phyloP scores from a whole-genome alignment of 176 grass and related monocot species.

The Oryza meridionalis region DNA sequence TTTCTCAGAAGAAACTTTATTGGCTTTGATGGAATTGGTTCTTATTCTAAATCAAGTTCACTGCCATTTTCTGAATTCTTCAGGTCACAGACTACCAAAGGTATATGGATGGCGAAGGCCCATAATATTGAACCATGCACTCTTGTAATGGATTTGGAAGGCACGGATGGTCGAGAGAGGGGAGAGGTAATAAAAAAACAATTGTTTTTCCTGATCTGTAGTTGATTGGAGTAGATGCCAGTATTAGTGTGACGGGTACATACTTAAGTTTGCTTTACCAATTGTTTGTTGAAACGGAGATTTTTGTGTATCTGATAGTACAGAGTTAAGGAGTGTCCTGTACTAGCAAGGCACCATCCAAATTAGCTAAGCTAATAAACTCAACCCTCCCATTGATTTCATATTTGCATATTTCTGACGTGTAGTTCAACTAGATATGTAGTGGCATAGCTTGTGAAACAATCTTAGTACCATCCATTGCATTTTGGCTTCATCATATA shows the following conservation, averaged over 20 bases:
- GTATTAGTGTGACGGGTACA: not conserved
- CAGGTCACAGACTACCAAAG: conserved; percentile 99
- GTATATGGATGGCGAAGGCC: conserved; percentile 85
- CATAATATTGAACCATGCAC: conserved; percentile 88
- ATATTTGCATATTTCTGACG: conserved; percentile 1
- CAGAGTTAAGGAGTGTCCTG: not conserved
- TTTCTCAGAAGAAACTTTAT: conserved; percentile 15
- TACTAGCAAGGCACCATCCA: not conserved
- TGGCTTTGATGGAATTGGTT: not conserved
- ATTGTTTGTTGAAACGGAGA: not conserved
- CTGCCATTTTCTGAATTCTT: conserved; percentile 29
- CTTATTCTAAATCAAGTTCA: conserved; percentile 21
- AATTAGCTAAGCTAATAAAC: conserved; percentile 1
- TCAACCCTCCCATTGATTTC: conserved; percentile 1
- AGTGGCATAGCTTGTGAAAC: conserved; percentile 13
- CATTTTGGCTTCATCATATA: conserved; percentile 13
- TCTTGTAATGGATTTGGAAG: conserved; percentile 98
- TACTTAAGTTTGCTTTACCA: not conserved
- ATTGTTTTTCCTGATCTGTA: not conserved
- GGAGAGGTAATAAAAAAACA: conserved; percentile 75
- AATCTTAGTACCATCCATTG: not conserved
- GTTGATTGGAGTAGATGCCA: not conserved
- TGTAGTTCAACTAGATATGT: not conserved
- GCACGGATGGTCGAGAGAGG: conserved; percentile 97
- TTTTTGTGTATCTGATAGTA: conserved; percentile 1